Evolutionary conservation across 2,329 filamentous ascomycete species (phyloP).

Genomic region (Fusarium sarcochroum): DNA sequence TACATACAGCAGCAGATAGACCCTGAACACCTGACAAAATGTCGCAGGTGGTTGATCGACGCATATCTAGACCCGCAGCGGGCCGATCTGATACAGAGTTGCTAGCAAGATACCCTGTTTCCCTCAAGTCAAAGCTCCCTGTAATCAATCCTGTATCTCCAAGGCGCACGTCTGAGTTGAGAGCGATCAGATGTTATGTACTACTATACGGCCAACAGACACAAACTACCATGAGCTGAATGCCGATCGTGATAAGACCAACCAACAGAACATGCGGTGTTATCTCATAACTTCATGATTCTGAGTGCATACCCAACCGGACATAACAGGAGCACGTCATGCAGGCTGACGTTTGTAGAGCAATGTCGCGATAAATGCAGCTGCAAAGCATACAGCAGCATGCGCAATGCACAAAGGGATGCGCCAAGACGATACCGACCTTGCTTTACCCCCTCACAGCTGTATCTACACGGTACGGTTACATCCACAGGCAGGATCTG

Average conservation of each 20-base stretch:
- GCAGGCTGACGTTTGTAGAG: constrained; percentile 29
- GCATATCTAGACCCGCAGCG: constrained; percentile 41
- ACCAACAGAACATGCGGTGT: constrained; percentile 11
- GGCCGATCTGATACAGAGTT: constrained; percentile 42
- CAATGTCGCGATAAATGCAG: constrained; percentile 6
- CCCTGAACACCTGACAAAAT: constrained; percentile 34
- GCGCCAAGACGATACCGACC: background rate
- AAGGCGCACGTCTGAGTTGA: constrained; percentile 26
- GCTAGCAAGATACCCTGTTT: constrained; percentile 18
- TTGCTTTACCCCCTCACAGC: background rate
- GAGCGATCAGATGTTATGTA: constrained; percentile 6
- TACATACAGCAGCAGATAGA: constrained; percentile 2
- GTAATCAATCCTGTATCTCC: constrained; percentile 11
- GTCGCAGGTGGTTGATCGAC: constrained; percentile 38
- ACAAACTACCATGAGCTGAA: constrained; percentile 12
- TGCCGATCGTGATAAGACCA: constrained; percentile 29
- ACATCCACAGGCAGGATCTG: constrained; percentile 1
- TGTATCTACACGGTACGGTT: background rate
- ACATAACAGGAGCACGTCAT: constrained; percentile 18
- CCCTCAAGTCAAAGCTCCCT: constrained; percentile 16
- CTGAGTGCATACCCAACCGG: constrained; percentile 7
- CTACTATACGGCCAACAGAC: constrained; percentile 25
- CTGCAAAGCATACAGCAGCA: constrained; percentile 14
- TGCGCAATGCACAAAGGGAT: constrained; percentile 9
- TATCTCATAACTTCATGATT: constrained; percentile 5